Evolutionary conservation across 495 filamentous ascomycete species (phyloP), one percentile per base, ranked within the genome.

Genomic region (Penicillium cataractarum): DNA sequence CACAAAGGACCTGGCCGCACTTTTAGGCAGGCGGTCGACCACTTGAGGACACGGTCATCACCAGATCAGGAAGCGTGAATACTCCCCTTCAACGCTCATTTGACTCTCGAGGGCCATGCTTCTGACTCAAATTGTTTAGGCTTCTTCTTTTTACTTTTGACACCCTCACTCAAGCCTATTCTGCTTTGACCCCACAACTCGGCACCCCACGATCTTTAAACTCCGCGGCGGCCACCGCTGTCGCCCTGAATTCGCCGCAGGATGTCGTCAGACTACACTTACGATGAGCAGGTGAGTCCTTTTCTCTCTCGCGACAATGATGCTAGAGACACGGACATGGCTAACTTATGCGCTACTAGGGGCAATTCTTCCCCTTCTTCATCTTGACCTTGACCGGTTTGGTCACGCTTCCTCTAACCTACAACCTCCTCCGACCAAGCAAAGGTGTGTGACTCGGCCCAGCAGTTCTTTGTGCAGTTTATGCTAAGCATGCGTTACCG

Each of bases 321-420:
- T 42, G 21, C 21, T 24, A 17, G 27, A 26, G 1, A 7, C 7
- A 35, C 33, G 75, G 22, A 71, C 55, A 35, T 32, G 9, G 24
- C 21, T 15, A 12, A n/a, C 21, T 56, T 42, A 2, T 42, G 29
- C 32, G 29, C 31, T 55, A 58, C 24, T 65, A 97, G 88, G 94
- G 93, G 48, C 90, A 97, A 87, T 97, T 97, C 83, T 99, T 97
- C 84, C 95, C 95, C 68, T 97, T 93, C 84, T 99, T 98, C 83
- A 86, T 99, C 77, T 86, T 97, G 71, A 97, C 92, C 51, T 86
- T 98, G 65, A 86, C 89, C 58, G 86, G 87, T 72, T 87, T 99
- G 59, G 83, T 98, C 79, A 96, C 93, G 19, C 77, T 97, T 51
- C 96, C 95, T 62, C 83, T 96, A 71, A 97, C 95, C 65, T 97